Evolutionary conservation across 257 asterid genomes (phyloP).

Genomic region (Linderniella brevidens): DNA sequence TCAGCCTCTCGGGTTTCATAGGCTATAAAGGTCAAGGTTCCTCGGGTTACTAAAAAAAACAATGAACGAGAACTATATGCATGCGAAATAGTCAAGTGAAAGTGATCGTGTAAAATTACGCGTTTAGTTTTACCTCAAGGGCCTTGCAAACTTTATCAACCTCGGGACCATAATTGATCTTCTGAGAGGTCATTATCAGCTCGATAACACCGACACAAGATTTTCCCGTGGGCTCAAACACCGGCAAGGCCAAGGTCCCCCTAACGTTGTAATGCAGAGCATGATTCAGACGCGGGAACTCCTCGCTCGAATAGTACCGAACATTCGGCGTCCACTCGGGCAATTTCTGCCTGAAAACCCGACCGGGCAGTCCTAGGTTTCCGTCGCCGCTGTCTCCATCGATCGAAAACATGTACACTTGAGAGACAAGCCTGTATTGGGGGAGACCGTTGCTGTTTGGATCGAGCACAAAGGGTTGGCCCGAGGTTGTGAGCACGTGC

Average conservation of each 20-base stretch:
- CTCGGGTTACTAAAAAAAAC: too few species aligned
- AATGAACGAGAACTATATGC: too few species aligned
- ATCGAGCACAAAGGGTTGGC: constrained; percentile 86
- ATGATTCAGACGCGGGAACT: constrained; percentile 62
- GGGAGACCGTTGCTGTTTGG: constrained; percentile 72
- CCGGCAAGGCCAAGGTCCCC: constrained; percentile 90
- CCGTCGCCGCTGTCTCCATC: constrained; percentile 50
- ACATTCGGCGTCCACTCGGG: constrained; percentile 98
- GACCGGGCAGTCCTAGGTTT: constrained; percentile 34
- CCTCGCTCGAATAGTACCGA: constrained; percentile 83
- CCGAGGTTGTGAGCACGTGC: constrained; percentile 72
- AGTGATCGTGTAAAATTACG: neutral
- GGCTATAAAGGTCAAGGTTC: too few species aligned
- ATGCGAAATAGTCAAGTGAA: neutral
- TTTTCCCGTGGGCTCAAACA: constrained; percentile 81
- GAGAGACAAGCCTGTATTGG: constrained; percentile 72
- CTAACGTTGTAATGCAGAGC: constrained; percentile 67
- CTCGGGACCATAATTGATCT: constrained; percentile 84
- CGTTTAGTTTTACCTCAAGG: constrained; percentile 58
- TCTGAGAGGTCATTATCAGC: constrained; percentile 90
- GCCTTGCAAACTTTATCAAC: constrained; percentile 97
- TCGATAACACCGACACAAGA: constrained; percentile 77
- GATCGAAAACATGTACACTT: constrained; percentile 53
- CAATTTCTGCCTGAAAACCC: constrained; percentile 5
- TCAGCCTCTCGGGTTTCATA: too few species aligned